phyloP scores from a whole-genome alignment of 2,329 filamentous ascomycete species.

The Hymenoscyphus albidus region DNA sequence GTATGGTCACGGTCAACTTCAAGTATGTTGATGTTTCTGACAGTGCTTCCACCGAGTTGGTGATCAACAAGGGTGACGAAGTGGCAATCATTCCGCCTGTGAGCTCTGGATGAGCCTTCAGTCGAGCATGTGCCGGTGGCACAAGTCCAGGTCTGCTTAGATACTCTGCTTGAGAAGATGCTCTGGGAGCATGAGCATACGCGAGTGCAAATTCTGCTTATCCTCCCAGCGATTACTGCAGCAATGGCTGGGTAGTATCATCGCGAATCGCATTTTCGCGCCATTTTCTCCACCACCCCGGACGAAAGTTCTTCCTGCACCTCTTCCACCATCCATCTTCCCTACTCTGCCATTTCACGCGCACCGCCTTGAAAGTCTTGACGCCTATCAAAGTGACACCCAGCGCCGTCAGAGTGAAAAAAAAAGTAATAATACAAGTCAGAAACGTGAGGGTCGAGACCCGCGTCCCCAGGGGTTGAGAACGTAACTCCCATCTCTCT shows the following conservation, averaged over 20 bases:
- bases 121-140: too few species aligned
- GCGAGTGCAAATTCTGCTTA: background rate
- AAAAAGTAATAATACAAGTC: slow-evolving; percentile 36
- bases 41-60: slow-evolving; percentile 39
- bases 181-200: too few species aligned
- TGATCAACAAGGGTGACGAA: slow-evolving; percentile 72
- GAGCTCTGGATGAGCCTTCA: slow-evolving; percentile 64
- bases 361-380: slow-evolving; percentile 10
- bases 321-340: slow-evolving; percentile 31
- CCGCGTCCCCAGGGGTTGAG: slow-evolving; percentile 39
- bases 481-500: slow-evolving; percentile 44
- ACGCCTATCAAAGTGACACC: slow-evolving; percentile 12
- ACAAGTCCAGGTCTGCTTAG: too few species aligned
- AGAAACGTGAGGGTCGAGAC: slow-evolving; percentile 42
- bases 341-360: slow-evolving; percentile 20
- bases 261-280: slow-evolving; percentile 15
- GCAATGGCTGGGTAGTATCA: slow-evolving; percentile 1
- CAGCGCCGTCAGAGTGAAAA: slow-evolving; percentile 30
- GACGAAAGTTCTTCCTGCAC: slow-evolving; percentile 28
- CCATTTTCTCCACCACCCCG: slow-evolving; percentile 22
- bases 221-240: background rate
- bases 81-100: slow-evolving; percentile 86
- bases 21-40: slow-evolving; percentile 69
- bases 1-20: slow-evolving; percentile 74
- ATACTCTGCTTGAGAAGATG: too few species aligned